phyloP scores from a whole-genome alignment of 2,329 filamentous ascomycete species.

The Colletotrichum siamense region DNA sequence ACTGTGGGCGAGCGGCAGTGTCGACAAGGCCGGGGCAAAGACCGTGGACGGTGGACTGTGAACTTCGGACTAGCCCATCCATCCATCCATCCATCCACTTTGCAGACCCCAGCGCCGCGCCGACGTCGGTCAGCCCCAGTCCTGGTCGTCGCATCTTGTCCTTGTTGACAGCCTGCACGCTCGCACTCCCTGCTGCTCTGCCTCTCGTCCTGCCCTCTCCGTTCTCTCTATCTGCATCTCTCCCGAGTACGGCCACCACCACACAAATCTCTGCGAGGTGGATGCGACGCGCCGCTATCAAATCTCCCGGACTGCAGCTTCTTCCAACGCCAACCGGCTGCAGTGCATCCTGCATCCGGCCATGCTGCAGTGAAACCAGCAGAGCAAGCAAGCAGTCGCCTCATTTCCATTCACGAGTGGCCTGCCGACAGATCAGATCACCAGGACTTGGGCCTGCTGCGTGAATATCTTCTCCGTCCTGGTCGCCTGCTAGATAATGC shows the following conservation, averaged over 20 bases:
- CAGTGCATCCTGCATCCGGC: background rate
- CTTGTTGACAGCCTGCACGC: background rate
- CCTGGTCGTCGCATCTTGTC: background rate
- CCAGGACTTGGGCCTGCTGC: background rate
- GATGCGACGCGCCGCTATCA: conserved; percentile 2
- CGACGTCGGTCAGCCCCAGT: conserved; percentile 16
- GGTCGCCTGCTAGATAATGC: conserved; percentile 7
- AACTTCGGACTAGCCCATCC: background rate
- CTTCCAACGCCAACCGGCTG: conserved; percentile 4
- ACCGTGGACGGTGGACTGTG: background rate
- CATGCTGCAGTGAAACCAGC: background rate
- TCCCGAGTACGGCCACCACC: background rate
- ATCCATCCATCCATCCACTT: background rate
- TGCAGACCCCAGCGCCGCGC: conserved; percentile 4
- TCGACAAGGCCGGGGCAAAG: background rate
- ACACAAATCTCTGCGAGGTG: background rate
- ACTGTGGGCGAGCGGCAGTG: background rate
- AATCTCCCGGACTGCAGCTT: background rate
- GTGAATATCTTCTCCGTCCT: background rate
- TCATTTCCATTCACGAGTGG: background rate
- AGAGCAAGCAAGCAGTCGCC: background rate
- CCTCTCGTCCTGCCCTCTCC: background rate
- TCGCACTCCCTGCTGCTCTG: background rate
- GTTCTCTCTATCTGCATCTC: background rate
- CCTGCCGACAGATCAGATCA: background rate